Evolutionary conservation across 1,139 yeast genomes (phyloP), one percentile per base, ranked within the genome.

Genomic region (Chernovozyma aurita): DNA sequence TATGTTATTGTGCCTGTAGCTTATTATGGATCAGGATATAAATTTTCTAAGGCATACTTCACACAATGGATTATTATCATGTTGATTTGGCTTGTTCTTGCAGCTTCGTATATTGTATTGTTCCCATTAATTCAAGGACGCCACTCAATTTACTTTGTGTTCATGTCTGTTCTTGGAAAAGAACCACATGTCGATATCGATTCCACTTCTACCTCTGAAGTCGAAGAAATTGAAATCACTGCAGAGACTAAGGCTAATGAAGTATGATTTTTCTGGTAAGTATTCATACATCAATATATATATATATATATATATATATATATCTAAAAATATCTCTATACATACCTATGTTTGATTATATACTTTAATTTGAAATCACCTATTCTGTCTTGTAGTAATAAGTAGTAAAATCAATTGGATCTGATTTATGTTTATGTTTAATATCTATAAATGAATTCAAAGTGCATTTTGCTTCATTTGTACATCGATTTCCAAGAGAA

Each of bases 111-210:
- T 39, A 65, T 68, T 34, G 58, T 63, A 18, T 33, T 65, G 18
- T 56, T 50, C 41, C 73, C 73, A 24, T 41, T 67, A 27, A 60
- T 55, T 48, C 69, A 66, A 47, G 64, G 67, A 9, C 44, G 39
- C 30, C 37, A 37, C 14, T 44, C 54, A 2, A 45, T 59, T 11
- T 35, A 36, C 21, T 36, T 20, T 11, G 27, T 37, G 8, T 11
- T 32, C 15, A 28, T 15, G 31, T 26, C 35, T 13, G 9, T 32
- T n/a, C 18, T 32, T 13, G 32, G 32, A 9, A 20, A 18, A 18
- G 7, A 18, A 5, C 4, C 4, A 9, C 21, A 15, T 11, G 11
- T 7, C 3, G 21, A 11, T 16, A 11, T 18, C 11, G 20, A 16
- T 9, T 20, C 22, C 9, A 9, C 21, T 15, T 4, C 15, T 5